Conservation (phyloP, 2,329 filamentous ascomycete genomes). For the Xylaria sp. region DNA sequence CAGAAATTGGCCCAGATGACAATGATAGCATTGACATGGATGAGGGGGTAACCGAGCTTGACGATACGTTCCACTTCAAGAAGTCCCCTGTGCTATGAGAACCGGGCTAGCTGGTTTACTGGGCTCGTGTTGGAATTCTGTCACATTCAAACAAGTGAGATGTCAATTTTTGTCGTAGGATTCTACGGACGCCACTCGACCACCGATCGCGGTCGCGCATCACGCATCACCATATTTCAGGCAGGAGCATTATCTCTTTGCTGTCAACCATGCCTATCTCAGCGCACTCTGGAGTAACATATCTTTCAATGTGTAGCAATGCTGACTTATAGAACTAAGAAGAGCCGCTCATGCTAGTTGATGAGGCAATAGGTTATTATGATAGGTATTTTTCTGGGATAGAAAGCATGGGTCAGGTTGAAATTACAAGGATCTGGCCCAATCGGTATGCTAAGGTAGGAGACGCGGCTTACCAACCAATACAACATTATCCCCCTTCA, state of each 20-base stretch:
- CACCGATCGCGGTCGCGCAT: constrained; percentile 21
- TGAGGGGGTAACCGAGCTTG: constrained; percentile 56
- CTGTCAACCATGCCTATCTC: constrained; percentile 12
- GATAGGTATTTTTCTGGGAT: constrained; percentile 14
- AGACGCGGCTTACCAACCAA: constrained; percentile 30
- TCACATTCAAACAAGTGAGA: constrained; percentile 38
- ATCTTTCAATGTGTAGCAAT: constrained; percentile 6
- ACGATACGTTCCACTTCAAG: constrained; percentile 64
- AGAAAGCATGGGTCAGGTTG: constrained; percentile 27
- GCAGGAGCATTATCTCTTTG: constrained; percentile 5
- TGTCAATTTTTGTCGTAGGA: constrained; percentile 20
- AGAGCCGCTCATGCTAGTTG: not conserved
- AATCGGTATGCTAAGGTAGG: constrained; percentile 32
- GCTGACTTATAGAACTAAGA: constrained; percentile 15
- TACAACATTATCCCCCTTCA: constrained; percentile 25
- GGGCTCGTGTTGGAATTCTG: constrained; percentile 27
- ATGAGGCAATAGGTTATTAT: constrained; percentile 3
- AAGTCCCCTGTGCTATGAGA: constrained; percentile 37
- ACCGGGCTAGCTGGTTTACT: constrained; percentile 6
- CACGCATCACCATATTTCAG: constrained; percentile 24
- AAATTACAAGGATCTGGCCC: constrained; percentile 29
- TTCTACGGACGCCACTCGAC: constrained; percentile 1
- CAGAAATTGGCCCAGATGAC: constrained; percentile 41
- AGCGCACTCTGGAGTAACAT: not conserved
- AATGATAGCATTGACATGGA: constrained; percentile 46